phyloP scores from a whole-genome alignment of 2,329 filamentous ascomycete genomes.

The Orbilia blumenaviensis region DNA sequence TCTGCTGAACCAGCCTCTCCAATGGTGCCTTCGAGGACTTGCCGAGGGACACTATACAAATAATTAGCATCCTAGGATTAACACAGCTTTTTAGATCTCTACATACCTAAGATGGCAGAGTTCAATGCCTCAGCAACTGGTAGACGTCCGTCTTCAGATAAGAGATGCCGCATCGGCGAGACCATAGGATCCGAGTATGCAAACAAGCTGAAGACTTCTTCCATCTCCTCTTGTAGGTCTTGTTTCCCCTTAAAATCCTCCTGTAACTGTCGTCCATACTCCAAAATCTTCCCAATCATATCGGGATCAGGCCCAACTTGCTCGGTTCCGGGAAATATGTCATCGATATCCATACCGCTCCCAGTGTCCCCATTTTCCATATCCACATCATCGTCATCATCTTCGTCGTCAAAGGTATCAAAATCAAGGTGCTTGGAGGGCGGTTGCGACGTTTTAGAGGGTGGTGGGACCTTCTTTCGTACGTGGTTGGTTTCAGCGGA shows the following conservation, averaged over 20 bases:
- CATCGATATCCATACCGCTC: conserved; percentile 52
- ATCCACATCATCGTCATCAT: conserved; percentile 65
- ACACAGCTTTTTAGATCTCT: not conserved
- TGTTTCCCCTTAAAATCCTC: conserved; percentile 74
- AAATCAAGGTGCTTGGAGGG: conserved; percentile 30
- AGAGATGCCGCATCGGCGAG: conserved; percentile 78
- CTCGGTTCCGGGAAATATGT: not conserved
- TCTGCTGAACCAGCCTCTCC: conserved; percentile 86
- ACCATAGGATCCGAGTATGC: conserved; percentile 84
- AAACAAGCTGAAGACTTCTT: conserved; percentile 86
- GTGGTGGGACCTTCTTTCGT: conserved; percentile 56
- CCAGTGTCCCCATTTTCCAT: conserved; percentile 63
- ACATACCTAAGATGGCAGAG: conserved; percentile 83
- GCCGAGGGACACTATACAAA: conserved; percentile 78
- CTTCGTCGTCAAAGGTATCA: conserved; percentile 25
- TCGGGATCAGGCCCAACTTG: conserved; percentile 59
- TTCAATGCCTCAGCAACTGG: conserved; percentile 92
- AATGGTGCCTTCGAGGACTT: conserved; percentile 87
- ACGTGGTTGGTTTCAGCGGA: conserved; percentile 60
- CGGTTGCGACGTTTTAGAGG: no score
- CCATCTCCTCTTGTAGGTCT: conserved; percentile 76
- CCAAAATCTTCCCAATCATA: conserved; percentile 74
- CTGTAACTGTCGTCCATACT: conserved; percentile 81
- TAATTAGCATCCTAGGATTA: not conserved
- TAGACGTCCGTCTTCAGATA: conserved; percentile 78